phyloP scores from a whole-genome alignment of 192 early-diverging fungal species.

The Linnemannia elongata region DNA sequence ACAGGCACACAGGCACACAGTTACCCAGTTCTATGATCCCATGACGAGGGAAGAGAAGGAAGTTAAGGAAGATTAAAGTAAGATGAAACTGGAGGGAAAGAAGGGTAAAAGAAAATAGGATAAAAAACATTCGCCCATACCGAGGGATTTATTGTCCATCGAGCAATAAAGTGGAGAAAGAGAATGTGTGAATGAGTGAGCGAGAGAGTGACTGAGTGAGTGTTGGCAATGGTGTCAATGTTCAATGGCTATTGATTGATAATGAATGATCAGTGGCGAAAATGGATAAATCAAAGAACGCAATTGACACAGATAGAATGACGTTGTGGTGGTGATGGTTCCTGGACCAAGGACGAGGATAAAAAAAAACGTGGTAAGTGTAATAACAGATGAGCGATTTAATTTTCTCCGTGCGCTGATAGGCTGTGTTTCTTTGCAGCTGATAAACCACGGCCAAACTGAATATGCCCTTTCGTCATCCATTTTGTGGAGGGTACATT shows the following conservation, averaged over 20 bases:
- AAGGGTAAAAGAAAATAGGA: neutral
- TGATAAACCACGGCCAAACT: neutral
- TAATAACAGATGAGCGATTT: neutral
- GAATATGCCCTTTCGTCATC: neutral
- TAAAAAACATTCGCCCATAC: neutral
- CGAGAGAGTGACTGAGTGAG: neutral
- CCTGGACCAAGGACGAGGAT: neutral
- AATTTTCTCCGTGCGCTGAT: neutral
- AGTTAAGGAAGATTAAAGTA: slow-evolving; percentile 2
- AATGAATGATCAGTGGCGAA: neutral
- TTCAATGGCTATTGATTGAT: neutral
- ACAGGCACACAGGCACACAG: neutral
- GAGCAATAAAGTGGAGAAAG: neutral
- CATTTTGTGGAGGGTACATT: neutral
- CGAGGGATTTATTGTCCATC: neutral
- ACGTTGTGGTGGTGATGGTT: neutral
- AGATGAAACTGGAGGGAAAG: slow-evolving; percentile 1
- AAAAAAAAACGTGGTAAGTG: slow-evolving; percentile 6
- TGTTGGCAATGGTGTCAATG: neutral
- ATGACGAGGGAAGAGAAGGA: neutral
- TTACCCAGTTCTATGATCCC: slow-evolving; percentile 1
- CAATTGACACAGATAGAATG: neutral
- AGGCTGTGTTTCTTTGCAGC: neutral
- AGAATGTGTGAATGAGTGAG: neutral
- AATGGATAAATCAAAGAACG: neutral